These are phyloP conservation scores for Ormosia emarginata DNA, from an alignment of 306 rosid genomes.

Conservation along the genomic window DNA sequence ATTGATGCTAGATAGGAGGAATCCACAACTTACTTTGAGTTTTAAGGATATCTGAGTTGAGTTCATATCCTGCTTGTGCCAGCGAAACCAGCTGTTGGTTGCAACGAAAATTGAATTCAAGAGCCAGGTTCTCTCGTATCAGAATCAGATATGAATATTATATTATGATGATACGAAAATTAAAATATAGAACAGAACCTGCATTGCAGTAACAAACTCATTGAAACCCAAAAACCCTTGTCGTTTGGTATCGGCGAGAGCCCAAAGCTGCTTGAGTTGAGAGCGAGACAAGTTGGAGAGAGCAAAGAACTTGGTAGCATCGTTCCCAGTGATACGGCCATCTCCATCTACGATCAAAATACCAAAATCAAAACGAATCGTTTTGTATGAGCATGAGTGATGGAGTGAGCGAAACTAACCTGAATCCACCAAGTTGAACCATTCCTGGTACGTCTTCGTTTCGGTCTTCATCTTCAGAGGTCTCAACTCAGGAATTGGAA, in stretches of 20 bases:
- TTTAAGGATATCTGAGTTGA: conserved; percentile 57
- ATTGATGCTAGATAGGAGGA: too few relatives aligned
- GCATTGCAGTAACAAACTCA: conserved; percentile 83
- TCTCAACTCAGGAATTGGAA: too few relatives aligned
- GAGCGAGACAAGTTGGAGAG: conserved; percentile 76
- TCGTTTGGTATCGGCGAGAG: conserved; percentile 69
- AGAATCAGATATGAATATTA: background rate
- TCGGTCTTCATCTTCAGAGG: conserved; percentile 51
- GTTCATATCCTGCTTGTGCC: conserved; percentile 74
- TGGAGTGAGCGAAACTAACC: conserved; percentile 27
- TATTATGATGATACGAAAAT: background rate
- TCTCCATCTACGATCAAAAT: conserved; percentile 51
- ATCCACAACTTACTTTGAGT: conserved; percentile 45
- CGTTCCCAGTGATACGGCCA: conserved; percentile 73
- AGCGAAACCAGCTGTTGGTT: conserved; percentile 59
- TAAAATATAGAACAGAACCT: conserved; percentile 38
- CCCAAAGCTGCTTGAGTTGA: conserved; percentile 93
- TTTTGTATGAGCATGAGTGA: background rate
- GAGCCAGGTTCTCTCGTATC: background rate
- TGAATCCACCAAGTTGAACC: conserved; percentile 87
- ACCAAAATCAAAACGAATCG: background rate
- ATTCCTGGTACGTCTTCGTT: conserved; percentile 59
- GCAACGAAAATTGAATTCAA: background rate
- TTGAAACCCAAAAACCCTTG: conserved; percentile 69
- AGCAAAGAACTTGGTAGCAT: conserved; percentile 79